Evolutionary conservation across 2,329 filamentous ascomycete genomes (phyloP), one percentile per base, ranked within the genome.

Genomic region (Uncinocarpus reesii): DNA sequence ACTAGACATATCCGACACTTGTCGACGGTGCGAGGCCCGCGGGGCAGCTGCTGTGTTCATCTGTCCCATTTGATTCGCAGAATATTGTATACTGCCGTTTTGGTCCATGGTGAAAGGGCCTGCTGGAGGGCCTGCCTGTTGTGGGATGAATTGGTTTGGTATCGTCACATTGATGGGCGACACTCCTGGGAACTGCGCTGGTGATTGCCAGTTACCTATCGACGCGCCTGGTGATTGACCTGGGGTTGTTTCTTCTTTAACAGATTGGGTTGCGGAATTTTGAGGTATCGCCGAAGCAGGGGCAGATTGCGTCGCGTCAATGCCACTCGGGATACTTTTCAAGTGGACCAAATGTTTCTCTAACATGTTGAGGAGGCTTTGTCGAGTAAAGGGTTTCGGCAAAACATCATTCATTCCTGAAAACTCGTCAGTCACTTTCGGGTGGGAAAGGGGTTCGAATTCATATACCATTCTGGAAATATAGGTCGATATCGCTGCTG

Each of bases 321-420:
- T 74, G 6, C 75, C 73, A 68, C 74, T 55, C 66, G 71, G 47
- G 64, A 75, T 77, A 60, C 86, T 87, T 61, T 93, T 81, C 52
- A 95, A 74, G 62, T 88, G 83, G n/a, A 79, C 76, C 42, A 96
- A 73, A 62, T 95, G 87, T 61, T 90, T 93, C 65, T 92, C 86
- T 24, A 98, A 75, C 69, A 94, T 84, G 55, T 83, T 81, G 48
- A 86, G 75, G 71, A 92, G 86, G 32, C 84, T 86, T 56, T 88
- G 84, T 58, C 84, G 83, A 3, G 92, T 98, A 64, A 98, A 98
- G 0, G 92, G 92, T 62, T 98, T 98, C 0, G 92, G 90, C 52
- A 98, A 71, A 15, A 98, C 90, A 61, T 95, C 92, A 61, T 95
- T 93, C 89, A 98, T 95, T 36, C 90, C 89, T 95, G 24, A 11